Conservation (phyloP, 1,284 basidiomycete genomes). For the Microbotryomycetes sp. region DNA sequence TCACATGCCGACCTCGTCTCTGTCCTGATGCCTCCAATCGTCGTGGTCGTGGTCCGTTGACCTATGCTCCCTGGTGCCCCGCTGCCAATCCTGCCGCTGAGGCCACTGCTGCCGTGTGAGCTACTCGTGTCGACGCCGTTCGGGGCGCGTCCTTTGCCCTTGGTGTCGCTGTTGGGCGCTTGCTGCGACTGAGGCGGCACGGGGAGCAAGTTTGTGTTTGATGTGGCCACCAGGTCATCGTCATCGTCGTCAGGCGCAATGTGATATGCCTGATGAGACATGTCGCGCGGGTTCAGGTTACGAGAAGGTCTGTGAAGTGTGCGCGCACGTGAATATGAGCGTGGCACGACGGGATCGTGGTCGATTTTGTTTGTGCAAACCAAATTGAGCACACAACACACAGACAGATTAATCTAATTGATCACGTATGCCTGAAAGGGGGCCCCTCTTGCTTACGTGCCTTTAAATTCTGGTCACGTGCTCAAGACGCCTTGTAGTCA, state of each 20-base stretch:
- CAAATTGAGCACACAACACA: too few relatives aligned
- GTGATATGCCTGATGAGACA: constrained; percentile 13
- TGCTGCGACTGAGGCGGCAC: not conserved
- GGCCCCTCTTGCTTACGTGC: too few relatives aligned
- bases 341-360: too few relatives aligned
- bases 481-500: too few relatives aligned
- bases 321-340: too few relatives aligned
- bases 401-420: too few relatives aligned
- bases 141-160: constrained; percentile 20
- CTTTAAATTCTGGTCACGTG: too few relatives aligned
- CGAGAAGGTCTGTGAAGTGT: too few relatives aligned
- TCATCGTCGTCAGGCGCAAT: constrained; percentile 23
- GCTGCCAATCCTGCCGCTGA: constrained; percentile 23
- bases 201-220: constrained; percentile 4
- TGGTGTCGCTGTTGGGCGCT: not conserved
- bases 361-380: too few relatives aligned
- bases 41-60: constrained; percentile 15
- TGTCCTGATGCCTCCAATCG: constrained; percentile 68
- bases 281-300: too few relatives aligned
- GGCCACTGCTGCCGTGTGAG: not conserved
- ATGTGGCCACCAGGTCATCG: constrained; percentile 25
- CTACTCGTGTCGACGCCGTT: not conserved
- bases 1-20: constrained; percentile 63
- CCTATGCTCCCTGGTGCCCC: not conserved
- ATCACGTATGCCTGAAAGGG: too few relatives aligned